phyloP scores from a whole-genome alignment of 257 asterid genomes.

The Solanum rostratum region DNA sequence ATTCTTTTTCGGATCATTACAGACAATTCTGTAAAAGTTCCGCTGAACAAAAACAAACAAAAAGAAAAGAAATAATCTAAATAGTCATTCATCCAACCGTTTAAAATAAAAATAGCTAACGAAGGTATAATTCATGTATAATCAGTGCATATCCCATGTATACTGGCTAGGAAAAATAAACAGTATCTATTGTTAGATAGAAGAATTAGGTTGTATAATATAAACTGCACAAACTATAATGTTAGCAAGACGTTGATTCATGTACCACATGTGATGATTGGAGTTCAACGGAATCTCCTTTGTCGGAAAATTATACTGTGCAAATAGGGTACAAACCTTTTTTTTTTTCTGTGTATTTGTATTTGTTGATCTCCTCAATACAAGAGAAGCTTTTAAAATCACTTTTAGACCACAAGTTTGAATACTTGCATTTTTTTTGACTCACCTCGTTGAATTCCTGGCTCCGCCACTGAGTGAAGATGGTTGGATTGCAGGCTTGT shows the following conservation, averaged over 20 bases:
- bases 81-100: neutral
- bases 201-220: neutral
- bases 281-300: neutral
- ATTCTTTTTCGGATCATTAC: too few relatives aligned
- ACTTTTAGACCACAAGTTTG: neutral
- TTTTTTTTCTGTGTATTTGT: neutral
- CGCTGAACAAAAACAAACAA: too few relatives aligned
- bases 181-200: neutral
- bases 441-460: neutral
- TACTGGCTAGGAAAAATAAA: neutral
- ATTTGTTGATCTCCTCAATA: neutral
- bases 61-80: neutral
- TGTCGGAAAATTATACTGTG: neutral
- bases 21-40: too few relatives aligned
- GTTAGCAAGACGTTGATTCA: neutral
- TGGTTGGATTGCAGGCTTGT: neutral
- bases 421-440: neutral
- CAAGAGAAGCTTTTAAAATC: neutral
- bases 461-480: neutral
- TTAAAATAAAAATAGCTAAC: neutral
- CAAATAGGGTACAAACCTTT: neutral
- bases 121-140: neutral
- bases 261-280: neutral
- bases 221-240: neutral
- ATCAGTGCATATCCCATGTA: neutral